These are phyloP conservation scores for Plenodomus lindquistii DNA, from an alignment of 2,329 filamentous ascomycete species.

Conservation along the genomic window DNA sequence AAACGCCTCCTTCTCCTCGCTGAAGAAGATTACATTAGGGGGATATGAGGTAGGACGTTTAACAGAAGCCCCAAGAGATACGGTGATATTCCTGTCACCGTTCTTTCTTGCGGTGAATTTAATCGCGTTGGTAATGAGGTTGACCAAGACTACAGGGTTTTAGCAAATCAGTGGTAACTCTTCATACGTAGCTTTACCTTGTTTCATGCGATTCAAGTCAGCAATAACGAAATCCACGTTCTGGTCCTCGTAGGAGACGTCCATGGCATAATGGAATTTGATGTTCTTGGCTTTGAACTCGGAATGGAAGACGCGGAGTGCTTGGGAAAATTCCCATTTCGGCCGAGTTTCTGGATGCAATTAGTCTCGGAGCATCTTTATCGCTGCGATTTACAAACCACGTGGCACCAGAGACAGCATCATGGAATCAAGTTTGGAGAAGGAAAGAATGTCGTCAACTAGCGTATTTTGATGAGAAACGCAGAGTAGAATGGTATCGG, in stretches of 20 bases:
- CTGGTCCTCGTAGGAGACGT: slow-evolving; percentile 46
- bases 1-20: slow-evolving; percentile 38
- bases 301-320: slow-evolving; percentile 47
- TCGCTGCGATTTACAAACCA: slow-evolving; percentile 20
- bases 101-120: slow-evolving; percentile 51
- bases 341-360: slow-evolving; percentile 28
- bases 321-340: slow-evolving; percentile 44
- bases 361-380: slow-evolving; percentile 3
- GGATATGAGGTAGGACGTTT: slow-evolving; percentile 48
- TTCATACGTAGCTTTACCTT: slow-evolving; percentile 21
- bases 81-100: slow-evolving; percentile 44
- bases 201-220: slow-evolving; percentile 44
- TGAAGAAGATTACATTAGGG: slow-evolving; percentile 51
- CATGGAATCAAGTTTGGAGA: slow-evolving; percentile 54
- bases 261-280: slow-evolving; percentile 46
- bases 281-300: slow-evolving; percentile 46
- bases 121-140: slow-evolving; percentile 52
- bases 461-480: slow-evolving; percentile 51
- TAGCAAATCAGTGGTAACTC: not conserved
- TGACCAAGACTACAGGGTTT: slow-evolving; percentile 42
- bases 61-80: slow-evolving; percentile 46
- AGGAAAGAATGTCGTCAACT: slow-evolving; percentile 53
- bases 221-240: slow-evolving; percentile 45
- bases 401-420: slow-evolving; percentile 45
- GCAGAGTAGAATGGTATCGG: slow-evolving; percentile 49